These are phyloP conservation scores for Alnus rubra DNA, from an alignment of 306 rosid species.

Conservation along the genomic window DNA sequence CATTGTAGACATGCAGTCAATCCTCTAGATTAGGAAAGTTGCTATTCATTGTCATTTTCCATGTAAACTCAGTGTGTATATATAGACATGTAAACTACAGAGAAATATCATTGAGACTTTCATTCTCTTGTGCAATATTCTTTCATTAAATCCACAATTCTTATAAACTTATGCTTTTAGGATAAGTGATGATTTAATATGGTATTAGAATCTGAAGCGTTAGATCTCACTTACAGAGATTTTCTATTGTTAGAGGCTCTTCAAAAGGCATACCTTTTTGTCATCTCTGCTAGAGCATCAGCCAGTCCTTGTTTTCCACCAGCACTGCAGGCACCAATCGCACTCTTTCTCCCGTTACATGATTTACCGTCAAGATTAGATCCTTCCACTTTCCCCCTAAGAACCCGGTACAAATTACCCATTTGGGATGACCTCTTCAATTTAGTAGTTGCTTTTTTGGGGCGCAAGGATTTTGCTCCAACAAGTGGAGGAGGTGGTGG, in stretches of 20 bases:
- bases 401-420: constrained; percentile 61
- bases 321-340: constrained; percentile 19
- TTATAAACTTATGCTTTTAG: too few relatives aligned
- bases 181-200: too few relatives aligned
- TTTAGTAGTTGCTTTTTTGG: constrained; percentile 58
- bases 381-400: constrained; percentile 82
- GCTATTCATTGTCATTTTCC: too few relatives aligned
- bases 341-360: constrained; percentile 37
- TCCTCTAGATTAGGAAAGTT: too few relatives aligned
- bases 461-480: constrained; percentile 42
- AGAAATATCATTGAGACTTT: too few relatives aligned
- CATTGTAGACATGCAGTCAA: too few relatives aligned
- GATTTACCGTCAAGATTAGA: constrained; percentile 44
- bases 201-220: too few relatives aligned
- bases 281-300: constrained; percentile 91
- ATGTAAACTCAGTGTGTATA: too few relatives aligned
- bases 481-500: constrained; percentile 74
- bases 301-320: constrained; percentile 90
- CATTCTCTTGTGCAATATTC: too few relatives aligned
- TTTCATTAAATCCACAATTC: too few relatives aligned
- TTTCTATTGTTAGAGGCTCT: constrained; percentile 1
- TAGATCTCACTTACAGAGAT: not conserved
- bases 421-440: constrained; percentile 74
- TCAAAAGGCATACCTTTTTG: constrained; percentile 51
- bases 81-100: too few relatives aligned